Percentiles rank a stretch among this genome's conserved stretches.
phyloP scores from a whole-genome alignment of 768 basidiomycete genomes.

The Suillus decipiens region DNA sequence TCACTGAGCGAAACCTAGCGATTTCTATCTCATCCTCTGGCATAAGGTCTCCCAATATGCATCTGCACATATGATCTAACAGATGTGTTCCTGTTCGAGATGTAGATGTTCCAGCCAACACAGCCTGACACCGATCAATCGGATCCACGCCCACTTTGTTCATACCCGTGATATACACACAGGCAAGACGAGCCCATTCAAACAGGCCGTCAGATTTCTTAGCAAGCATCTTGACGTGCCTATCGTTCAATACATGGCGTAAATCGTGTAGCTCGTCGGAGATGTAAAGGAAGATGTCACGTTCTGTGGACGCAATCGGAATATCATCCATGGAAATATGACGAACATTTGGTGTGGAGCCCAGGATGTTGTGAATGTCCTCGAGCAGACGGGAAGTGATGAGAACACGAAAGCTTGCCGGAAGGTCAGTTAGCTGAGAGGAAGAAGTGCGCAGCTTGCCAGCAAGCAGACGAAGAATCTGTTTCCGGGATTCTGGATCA shows the following conservation, averaged over 20 bases:
- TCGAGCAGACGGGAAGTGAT: background rate
- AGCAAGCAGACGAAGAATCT: background rate
- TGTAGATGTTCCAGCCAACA: background rate
- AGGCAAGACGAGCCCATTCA: conserved; percentile 13
- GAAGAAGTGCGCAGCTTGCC: background rate
- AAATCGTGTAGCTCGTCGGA: background rate
- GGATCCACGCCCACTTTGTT: background rate
- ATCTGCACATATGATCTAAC: conserved; percentile 10
- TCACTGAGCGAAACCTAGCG: no score
- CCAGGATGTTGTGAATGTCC: background rate
- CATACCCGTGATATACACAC: conserved; percentile 12
- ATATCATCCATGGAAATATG: background rate
- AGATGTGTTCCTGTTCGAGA: background rate
- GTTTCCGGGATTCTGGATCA: background rate
- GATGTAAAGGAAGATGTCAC: conserved; percentile 7
- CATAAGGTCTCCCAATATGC: conserved; percentile 6
- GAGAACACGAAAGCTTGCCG: background rate
- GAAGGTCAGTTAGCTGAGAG: background rate
- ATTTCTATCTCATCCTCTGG: background rate
- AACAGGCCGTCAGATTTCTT: conserved; percentile 12
- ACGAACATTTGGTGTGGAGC: background rate
- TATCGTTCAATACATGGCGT: background rate
- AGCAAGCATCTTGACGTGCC: background rate
- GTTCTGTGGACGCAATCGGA: background rate
- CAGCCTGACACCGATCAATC: background rate